Conservation (phyloP, 495 filamentous ascomycete genomes). For the Letharia columbiana region DNA sequence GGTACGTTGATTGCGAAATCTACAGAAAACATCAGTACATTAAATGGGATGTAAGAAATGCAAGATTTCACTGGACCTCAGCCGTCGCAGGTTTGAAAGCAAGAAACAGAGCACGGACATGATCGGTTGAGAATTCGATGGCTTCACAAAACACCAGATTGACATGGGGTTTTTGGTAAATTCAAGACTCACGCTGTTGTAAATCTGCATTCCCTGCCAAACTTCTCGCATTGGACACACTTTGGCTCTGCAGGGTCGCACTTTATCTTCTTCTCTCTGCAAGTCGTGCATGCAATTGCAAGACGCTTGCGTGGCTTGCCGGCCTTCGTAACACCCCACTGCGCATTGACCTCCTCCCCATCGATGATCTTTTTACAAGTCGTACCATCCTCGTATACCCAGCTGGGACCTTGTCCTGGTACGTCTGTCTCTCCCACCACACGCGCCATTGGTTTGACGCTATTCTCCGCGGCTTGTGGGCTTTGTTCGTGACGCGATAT, state of each 20-base stretch:
- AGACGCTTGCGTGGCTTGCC: constrained; percentile 84
- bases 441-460: constrained; percentile 31
- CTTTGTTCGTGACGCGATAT: constrained; percentile 6
- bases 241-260: constrained; percentile 80
- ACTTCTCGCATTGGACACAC: constrained; percentile 87
- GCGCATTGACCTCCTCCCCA: constrained; percentile 77
- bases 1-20: constrained; percentile 17
- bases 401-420: constrained; percentile 72
- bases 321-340: constrained; percentile 89
- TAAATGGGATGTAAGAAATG: neutral
- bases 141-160: neutral
- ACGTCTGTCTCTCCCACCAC: constrained; percentile 46
- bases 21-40: constrained; percentile 16
- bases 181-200: constrained; percentile 67
- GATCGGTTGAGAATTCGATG: neutral
- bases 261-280: constrained; percentile 94
- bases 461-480: constrained; percentile 11
- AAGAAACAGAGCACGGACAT: neutral
- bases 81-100: neutral
- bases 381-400: constrained; percentile 79
- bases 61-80: neutral
- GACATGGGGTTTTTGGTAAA: neutral
- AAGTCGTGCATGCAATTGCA: constrained; percentile 82
- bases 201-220: constrained; percentile 73
- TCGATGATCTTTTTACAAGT: constrained; percentile 78